Percentiles rank a stretch among this genome's conserved stretches.
Evolutionary conservation across 805 yeast genomes (phyloP).

Genomic region (Brettanomyces naardenensis): DNA sequence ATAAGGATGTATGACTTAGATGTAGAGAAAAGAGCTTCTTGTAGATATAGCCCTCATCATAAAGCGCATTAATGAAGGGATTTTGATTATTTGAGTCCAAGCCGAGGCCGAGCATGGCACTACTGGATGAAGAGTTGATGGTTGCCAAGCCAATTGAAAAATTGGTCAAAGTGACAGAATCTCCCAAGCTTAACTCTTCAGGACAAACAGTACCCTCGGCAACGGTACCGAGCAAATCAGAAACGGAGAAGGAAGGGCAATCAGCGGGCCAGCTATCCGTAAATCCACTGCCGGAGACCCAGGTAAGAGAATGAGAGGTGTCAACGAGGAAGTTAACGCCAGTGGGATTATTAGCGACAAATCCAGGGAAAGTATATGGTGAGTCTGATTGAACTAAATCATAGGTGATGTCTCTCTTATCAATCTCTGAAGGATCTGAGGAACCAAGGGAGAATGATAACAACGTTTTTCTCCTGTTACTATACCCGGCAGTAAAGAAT

Average conservation of each 20-base stretch:
- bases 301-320: not conserved
- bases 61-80: conserved; percentile 18
- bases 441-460: too few species aligned
- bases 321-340: not conserved
- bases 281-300: conserved; percentile 1
- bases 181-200: not conserved
- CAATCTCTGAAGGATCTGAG: too few species aligned
- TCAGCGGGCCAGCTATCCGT: not conserved
- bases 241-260: not conserved
- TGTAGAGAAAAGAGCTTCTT: conserved; percentile 22
- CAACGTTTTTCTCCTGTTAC: too few species aligned
- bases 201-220: conserved; percentile 3
- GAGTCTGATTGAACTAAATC: not conserved
- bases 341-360: not conserved
- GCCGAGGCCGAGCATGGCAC: conserved; percentile 4
- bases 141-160: conserved; percentile 4
- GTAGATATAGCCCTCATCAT: conserved; percentile 21
- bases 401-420: not conserved
- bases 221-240: not conserved
- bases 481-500: too few species aligned
- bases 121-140: not conserved
- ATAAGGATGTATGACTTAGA: conserved; percentile 15
- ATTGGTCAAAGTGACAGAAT: not conserved
- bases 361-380: not conserved
- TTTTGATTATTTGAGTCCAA: conserved; percentile 1